Evolutionary conservation across 345 rosid species (phyloP).

Genomic region (Moricandia arvensis): DNA sequence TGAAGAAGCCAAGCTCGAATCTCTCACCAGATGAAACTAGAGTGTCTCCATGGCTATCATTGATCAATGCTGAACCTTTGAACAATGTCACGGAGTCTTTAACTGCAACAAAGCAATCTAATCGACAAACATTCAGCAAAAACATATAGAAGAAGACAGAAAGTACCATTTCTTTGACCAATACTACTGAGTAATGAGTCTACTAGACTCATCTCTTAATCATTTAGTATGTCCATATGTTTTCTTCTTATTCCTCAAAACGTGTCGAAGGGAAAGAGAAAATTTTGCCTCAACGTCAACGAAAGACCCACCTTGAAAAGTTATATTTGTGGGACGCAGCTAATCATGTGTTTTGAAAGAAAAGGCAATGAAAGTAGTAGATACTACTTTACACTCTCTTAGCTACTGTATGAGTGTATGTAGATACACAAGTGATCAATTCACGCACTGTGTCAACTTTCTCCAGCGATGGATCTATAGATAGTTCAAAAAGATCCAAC

Average conservation of each 20-base stretch:
- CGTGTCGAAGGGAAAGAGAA: too few species aligned
- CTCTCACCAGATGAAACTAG: slow-evolving; percentile 39
- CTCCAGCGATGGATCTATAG: slow-evolving; percentile 6
- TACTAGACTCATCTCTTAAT: not conserved
- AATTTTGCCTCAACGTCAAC: too few species aligned
- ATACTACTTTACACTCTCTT: not conserved
- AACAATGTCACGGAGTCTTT: slow-evolving; percentile 33
- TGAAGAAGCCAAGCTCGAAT: slow-evolving; percentile 53
- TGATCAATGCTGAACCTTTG: slow-evolving; percentile 32
- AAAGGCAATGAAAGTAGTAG: slow-evolving; percentile 7
- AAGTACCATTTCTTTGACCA: slow-evolving; percentile 34
- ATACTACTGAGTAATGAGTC: not conserved
- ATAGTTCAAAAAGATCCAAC: not conserved
- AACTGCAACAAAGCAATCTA: slow-evolving; percentile 36
- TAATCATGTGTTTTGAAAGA: not conserved
- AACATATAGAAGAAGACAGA: slow-evolving; percentile 28
- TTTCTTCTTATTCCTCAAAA: not conserved
- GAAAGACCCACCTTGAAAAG: too few species aligned
- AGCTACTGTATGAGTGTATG: slow-evolving; percentile 21
- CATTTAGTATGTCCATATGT: slow-evolving; percentile 14
- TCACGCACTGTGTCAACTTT: not conserved
- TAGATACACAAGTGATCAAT: slow-evolving; percentile 11
- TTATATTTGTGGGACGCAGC: not conserved
- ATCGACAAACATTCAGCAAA: slow-evolving; percentile 28
- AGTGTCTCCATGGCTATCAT: slow-evolving; percentile 37